Base-by-base conservation (phyloP, 441 rosid species). In the Euphorbia corollata region DNA sequence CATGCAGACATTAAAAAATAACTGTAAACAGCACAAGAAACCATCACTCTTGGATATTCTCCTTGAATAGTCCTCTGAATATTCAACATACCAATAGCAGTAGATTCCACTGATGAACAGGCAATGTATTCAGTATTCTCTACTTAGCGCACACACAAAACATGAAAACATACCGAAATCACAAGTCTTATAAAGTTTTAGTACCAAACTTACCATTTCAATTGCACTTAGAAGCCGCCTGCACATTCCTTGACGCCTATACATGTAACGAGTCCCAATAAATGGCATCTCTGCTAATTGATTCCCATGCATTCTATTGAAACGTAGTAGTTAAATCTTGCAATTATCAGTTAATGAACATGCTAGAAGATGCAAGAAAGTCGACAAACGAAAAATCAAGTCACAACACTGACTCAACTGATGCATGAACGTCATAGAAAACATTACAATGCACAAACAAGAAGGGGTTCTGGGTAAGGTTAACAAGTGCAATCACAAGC, bases 251-350 rank as follows among this genome's bases (percentile, higher is more conserved):
- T 88, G 94, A 58, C 88, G 91, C 75, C 99, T 84, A 70, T 85
- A 89, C 73, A 76, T 45, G 65, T 86, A 73, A 65, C 99, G 94
- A 59, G 98, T 91, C 68, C 97, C 97, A 70, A 94, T 91, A 75
- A 87, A 94, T 48, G 99, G 99, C 99, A 94, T 94, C 85, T 94
- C 99, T 61, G 99, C 99, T 63, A 91, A 79, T 59, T 74, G 74
- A 63, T 84, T 86, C 55, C 98, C 99, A 32, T 84, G 99, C 53
- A 94, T 85, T 87, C 99, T 94, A 73, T 73, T 70, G 60, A 48
- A 63, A 61, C 71, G 71, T 51, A 36, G 16, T 59, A 68, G 55
- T 27, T 47, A 66, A n/a, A 63, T 4, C 56, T 67, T 53, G 11
- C 45, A 53, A 59, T 9, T 36, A 39, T 80, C 58, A 75, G 53